These are phyloP conservation scores for Hanseniaspora uvarum DNA, from an alignment of 1,139 yeast species.

Conservation along the genomic window DNA sequence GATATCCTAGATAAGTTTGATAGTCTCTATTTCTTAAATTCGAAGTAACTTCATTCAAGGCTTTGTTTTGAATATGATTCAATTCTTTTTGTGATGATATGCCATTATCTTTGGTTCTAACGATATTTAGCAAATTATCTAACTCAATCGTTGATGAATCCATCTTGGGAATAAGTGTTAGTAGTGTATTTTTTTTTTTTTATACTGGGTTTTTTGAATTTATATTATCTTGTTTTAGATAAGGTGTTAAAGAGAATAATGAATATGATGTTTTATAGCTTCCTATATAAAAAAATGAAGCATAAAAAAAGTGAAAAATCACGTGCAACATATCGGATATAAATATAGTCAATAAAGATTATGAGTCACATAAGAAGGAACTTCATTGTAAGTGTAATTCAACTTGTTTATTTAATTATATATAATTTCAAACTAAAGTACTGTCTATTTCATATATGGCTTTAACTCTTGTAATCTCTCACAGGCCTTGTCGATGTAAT, in stretches of 20 bases:
- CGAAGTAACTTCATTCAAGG: neutral
- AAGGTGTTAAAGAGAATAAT: neutral
- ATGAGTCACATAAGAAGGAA: too few species aligned
- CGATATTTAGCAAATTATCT: neutral
- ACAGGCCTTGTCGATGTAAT: constrained; percentile 69
- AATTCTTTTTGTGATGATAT: constrained; percentile 2
- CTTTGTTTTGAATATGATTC: constrained; percentile 4
- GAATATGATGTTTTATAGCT: neutral
- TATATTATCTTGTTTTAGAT: neutral
- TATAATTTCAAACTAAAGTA: neutral
- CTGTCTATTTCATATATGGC: constrained; percentile 38
- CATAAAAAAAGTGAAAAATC: neutral
- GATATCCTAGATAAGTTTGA: neutral
- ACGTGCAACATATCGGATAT: neutral
- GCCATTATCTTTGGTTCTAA: neutral
- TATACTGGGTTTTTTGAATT: neutral
- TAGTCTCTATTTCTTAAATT: constrained; percentile 2
- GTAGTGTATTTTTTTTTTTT: neutral
- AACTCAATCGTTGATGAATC: neutral
- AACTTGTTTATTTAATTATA: too few species aligned
- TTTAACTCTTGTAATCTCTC: constrained; percentile 59
- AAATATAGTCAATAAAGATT: too few species aligned
- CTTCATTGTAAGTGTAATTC: too few species aligned
- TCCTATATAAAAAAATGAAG: neutral
- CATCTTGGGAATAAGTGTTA: too few species aligned